Base-by-base conservation (phyloP, 1,139 yeast species). In the Zygoascus hellenicus region DNA sequence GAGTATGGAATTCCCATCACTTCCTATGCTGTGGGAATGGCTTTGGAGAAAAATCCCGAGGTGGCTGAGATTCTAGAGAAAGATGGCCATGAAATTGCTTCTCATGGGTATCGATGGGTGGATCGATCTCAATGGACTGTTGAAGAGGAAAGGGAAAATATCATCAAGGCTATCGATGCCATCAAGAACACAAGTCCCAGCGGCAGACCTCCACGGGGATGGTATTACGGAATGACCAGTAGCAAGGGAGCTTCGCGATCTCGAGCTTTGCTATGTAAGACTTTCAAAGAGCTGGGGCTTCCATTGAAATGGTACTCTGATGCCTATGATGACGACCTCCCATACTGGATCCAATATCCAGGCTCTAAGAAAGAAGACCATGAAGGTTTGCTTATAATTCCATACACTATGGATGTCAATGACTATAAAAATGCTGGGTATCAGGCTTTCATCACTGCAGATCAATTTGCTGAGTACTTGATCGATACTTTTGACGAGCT, bases 51-150 rank as follows among this genome's bases (percentile, higher is more conserved):
- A 42, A 61, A 66, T 45, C 61, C 61, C 7, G 63, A 57, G 5
- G 63, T 66, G 14, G 69, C 64, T 19, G 54, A 65, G 31, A 70
- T 69, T 1, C 57, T 65, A 48, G 65, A 62, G 40, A 61, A 68
- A 48, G 70, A 65, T 45, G 72, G 72, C 9, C 71, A 67, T 52
- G 72, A 68, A 50, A 65, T 68, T 47, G 72, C 70, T 10, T 64
- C 68, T 34, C 72, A 68, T 50, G 69, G 69, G 19, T 63, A 64
- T 48, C 59, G 72, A 51, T 68, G 72, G 72, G 64, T 67, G 48
- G 67, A 69, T 39, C 66, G 65, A 51, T 63, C 60, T 40, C 57
- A 51, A 15, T 45, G 55, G 32, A 41, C 59, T 10, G 64, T 64
- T 34, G 68, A 62, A 43, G 64, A 60, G 43, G 69, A 66, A 51